Conservation (phyloP, 106 monocot genomes). For the Cymbidium sinense region DNA sequence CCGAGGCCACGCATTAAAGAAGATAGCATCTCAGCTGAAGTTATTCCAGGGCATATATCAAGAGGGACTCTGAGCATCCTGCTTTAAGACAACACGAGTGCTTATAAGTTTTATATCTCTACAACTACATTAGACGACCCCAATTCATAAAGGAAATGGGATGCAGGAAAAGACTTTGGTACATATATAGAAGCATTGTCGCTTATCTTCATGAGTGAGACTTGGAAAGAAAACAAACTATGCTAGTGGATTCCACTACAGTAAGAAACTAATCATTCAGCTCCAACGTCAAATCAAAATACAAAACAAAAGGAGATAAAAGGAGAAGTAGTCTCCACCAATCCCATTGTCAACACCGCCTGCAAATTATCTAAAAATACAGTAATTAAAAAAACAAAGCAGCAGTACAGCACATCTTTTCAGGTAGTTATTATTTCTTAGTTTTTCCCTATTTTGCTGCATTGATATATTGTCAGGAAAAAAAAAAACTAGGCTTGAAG, state of each 20-base stretch:
- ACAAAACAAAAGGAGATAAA: too few relatives aligned
- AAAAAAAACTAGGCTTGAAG: too few relatives aligned
- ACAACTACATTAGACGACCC: conserved; percentile 34
- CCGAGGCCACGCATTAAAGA: conserved; percentile 62
- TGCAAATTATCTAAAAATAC: conserved; percentile 3
- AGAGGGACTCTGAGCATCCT: conserved; percentile 56
- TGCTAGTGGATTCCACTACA: conserved; percentile 1
- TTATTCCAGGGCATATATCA: conserved; percentile 62
- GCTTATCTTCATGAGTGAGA: conserved; percentile 15
- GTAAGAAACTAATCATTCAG: too few relatives aligned
- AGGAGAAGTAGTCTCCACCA: too few relatives aligned
- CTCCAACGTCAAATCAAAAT: too few relatives aligned
- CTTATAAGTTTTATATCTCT: conserved; percentile 55
- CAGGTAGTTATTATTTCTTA: too few relatives aligned
- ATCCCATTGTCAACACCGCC: too few relatives aligned
- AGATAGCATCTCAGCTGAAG: conserved; percentile 80
- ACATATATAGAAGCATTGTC: conserved; percentile 26
- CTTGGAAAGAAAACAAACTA: conserved; percentile 3
- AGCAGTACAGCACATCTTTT: too few relatives aligned
- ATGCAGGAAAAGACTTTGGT: conserved; percentile 34
- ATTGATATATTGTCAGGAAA: too few relatives aligned
- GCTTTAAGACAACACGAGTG: conserved; percentile 63
- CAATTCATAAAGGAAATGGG: conserved; percentile 58
- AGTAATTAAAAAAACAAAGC: neutral
- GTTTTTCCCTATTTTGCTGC: too few relatives aligned